A percentile compares a stretch with the other conserved stretches of the same genome.
Conservation (phyloP, 2,329 filamentous ascomycete genomes). For the Calonectria hawksworthii region DNA sequence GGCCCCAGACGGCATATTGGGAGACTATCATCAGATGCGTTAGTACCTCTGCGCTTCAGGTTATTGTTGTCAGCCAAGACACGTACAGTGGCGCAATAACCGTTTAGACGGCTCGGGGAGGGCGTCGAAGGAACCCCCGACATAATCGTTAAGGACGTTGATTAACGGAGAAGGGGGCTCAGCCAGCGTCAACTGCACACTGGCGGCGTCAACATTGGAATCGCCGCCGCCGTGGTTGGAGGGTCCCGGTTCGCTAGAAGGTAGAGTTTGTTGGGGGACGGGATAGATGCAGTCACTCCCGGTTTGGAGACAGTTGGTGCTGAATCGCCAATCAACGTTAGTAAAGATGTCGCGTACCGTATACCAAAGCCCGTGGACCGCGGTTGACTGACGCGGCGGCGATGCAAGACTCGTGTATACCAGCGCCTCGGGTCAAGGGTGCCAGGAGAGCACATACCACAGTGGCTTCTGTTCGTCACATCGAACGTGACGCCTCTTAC, state of each 20-base stretch:
- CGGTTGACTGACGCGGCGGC: conserved; percentile 22
- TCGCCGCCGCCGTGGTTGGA: conserved; percentile 30
- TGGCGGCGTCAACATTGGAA: conserved; percentile 18
- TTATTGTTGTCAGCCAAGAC: neutral
- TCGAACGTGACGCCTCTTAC: conserved; percentile 60
- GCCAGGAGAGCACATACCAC: conserved; percentile 53
- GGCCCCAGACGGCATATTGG: conserved; percentile 57
- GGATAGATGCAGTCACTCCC: conserved; percentile 59
- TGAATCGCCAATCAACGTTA: conserved; percentile 46
- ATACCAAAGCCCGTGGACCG: conserved; percentile 25
- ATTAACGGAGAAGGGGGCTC: conserved; percentile 37
- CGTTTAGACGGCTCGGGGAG: conserved; percentile 49
- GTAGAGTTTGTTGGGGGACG: conserved; percentile 41
- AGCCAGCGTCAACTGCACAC: conserved; percentile 31
- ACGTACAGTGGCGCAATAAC: conserved; percentile 48
- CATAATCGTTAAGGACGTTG: conserved; percentile 46
- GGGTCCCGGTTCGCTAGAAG: conserved; percentile 43
- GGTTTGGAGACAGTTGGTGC: conserved; percentile 61
- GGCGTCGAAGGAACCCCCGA: conserved; percentile 49
- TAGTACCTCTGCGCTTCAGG: conserved; percentile 23
- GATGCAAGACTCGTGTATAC: conserved; percentile 43
- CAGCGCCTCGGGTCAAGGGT: conserved; percentile 39
- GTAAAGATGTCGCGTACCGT: conserved; percentile 24
- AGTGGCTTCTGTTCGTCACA: conserved; percentile 62
- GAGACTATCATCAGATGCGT: conserved; percentile 50